Evolutionary conservation across 2,329 filamentous ascomycete genomes (phyloP).

Genomic region (Epichloe bromicola): DNA sequence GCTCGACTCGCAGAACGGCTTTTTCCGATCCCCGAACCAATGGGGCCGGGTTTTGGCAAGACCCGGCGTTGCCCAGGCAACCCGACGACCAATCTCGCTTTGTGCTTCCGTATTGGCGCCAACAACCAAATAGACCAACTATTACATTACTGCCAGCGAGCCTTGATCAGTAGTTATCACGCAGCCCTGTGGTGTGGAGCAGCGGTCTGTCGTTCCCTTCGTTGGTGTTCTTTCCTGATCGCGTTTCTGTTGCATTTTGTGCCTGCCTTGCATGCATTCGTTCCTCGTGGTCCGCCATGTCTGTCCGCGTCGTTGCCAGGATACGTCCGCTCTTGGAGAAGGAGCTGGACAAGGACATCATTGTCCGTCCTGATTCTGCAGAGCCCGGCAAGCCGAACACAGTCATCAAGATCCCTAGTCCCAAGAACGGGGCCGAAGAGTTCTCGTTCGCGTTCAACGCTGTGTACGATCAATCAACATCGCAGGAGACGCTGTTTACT

Average conservation of each 20-base stretch:
- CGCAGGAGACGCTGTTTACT: conserved; percentile 81
- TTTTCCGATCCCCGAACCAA: conserved; percentile 15
- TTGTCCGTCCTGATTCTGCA: conserved; percentile 56
- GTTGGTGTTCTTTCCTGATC: not conserved
- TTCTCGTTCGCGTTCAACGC: conserved; percentile 92
- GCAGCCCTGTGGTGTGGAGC: not conserved
- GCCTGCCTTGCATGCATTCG: conserved; percentile 8
- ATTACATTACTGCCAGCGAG: not conserved
- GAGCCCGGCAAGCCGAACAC: conserved; percentile 49
- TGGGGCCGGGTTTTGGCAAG: not conserved
- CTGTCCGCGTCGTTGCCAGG: conserved; percentile 77
- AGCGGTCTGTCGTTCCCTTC: not conserved
- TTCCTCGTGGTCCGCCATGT: conserved; percentile 28
- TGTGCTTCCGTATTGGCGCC: not conserved
- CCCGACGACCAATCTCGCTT: conserved; percentile 1
- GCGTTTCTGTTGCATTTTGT: conserved; percentile 5
- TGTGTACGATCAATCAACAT: conserved; percentile 69
- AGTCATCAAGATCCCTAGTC: conserved; percentile 80
- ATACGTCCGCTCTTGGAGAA: conserved; percentile 78
- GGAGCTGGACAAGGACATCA: conserved; percentile 78
- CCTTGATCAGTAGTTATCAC: not conserved
- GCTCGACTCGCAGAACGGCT: conserved; percentile 12
- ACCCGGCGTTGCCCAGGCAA: conserved; percentile 4
- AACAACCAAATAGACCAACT: not conserved
- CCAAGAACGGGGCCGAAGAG: conserved; percentile 81